Conservation (phyloP, 306 rosid species). For the Arachis stenosperma region DNA sequence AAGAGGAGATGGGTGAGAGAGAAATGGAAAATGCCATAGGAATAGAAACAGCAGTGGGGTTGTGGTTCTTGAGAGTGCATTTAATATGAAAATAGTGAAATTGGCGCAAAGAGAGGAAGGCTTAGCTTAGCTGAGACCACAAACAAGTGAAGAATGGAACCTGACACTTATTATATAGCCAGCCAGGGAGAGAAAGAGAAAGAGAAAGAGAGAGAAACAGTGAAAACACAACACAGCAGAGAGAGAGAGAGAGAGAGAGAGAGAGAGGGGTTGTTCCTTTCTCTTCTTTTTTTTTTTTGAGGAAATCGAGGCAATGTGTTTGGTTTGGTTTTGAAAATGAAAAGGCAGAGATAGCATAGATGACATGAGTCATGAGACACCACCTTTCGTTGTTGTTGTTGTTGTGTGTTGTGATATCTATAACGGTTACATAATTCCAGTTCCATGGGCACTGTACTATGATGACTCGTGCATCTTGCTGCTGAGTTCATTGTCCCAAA, state of each 20-base stretch:
- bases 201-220: not conserved
- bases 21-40: conserved; percentile 38
- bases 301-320: conserved; percentile 46
- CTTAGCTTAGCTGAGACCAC: not conserved
- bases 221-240: not conserved
- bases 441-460: too few relatives aligned
- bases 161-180: not conserved
- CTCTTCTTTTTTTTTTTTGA: conserved; percentile 10
- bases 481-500: too few relatives aligned
- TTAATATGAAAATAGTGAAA: conserved; percentile 2
- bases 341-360: conserved; percentile 5
- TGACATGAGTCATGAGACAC: not conserved
- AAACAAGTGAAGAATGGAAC: not conserved
- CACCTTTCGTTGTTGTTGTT: conserved; percentile 5
- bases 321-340: conserved; percentile 52
- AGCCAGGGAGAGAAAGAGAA: not conserved
- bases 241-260: not conserved
- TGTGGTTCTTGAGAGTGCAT: conserved; percentile 18
- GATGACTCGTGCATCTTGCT: too few relatives aligned
- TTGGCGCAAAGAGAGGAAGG: conserved; percentile 11
- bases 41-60: conserved; percentile 10
- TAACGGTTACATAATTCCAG: not conserved
- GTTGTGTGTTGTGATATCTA: not conserved
- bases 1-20: conserved; percentile 36
- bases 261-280: not conserved